A percentile compares a stretch with the other conserved stretches of the same genome.
Conservation (phyloP, 176 grass and related monocot species). For the Dactylis glomerata region DNA sequence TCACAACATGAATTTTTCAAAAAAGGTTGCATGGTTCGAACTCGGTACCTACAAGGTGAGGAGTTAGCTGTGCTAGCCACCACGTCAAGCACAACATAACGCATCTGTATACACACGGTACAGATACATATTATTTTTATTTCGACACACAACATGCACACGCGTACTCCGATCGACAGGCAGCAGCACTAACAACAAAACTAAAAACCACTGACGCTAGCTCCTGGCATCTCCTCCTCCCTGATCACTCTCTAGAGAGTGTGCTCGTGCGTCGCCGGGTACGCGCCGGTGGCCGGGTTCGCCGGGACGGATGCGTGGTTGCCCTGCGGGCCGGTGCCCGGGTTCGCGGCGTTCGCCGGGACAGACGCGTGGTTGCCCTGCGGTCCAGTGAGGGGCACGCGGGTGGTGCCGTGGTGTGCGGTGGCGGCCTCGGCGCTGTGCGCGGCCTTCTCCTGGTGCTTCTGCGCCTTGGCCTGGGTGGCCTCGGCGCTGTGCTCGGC, state of each 20-base stretch:
- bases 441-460: slow-evolving; percentile 34
- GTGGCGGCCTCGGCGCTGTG: slow-evolving; percentile 9
- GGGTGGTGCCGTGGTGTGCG: background rate
- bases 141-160: background rate
- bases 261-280: background rate
- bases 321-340: background rate
- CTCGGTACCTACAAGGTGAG: too few species aligned
- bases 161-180: background rate
- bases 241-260: background rate
- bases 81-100: too few species aligned
- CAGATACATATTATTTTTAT: background rate
- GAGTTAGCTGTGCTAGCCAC: too few species aligned
- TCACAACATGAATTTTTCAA: too few species aligned
- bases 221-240: background rate
- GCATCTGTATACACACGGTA: too few species aligned
- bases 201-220: background rate
- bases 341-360: background rate
- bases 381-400: background rate
- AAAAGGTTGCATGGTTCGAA: too few species aligned
- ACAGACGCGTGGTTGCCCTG: background rate
- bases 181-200: background rate
- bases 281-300: background rate
- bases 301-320: background rate
- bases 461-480: slow-evolving; percentile 2
- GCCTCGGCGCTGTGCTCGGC: slow-evolving; percentile 39